Conservation (phyloP, 2,329 filamentous ascomycete genomes). For the Xylariales sp. region DNA sequence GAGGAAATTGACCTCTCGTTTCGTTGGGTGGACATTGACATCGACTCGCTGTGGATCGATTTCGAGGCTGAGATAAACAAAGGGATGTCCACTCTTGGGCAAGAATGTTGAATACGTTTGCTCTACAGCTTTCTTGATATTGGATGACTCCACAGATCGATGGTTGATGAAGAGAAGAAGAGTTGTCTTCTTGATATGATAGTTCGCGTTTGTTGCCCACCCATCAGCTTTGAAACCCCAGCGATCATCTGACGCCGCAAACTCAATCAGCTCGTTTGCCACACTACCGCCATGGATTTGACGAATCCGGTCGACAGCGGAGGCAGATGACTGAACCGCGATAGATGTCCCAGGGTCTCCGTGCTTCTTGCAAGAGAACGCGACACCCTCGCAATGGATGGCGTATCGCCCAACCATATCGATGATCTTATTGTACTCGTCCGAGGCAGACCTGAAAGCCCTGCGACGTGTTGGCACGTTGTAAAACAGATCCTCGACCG, state of each 20-base stretch:
- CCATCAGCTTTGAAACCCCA: constrained; percentile 83
- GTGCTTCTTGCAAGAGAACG: constrained; percentile 95
- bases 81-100: constrained; percentile 91
- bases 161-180: constrained; percentile 95
- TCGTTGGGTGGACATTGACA: constrained; percentile 96
- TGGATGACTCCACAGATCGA: constrained; percentile 82
- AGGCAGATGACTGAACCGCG: constrained; percentile 69
- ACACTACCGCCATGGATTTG: constrained; percentile 82
- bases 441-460: constrained; percentile 85
- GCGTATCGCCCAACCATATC: constrained; percentile 93
- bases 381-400: constrained; percentile 84
- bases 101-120: constrained; percentile 84
- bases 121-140: constrained; percentile 85
- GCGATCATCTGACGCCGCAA: constrained; percentile 65
- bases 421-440: constrained; percentile 97
- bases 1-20: constrained; percentile 92
- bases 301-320: constrained; percentile 75
- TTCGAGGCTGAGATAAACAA: constrained; percentile 85
- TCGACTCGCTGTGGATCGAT: constrained; percentile 91
- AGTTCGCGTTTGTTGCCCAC: constrained; percentile 88
- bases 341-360: constrained; percentile 82
- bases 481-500: constrained; percentile 95
- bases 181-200: constrained; percentile 83
- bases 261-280: constrained; percentile 81
- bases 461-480: constrained; percentile 84